Evolutionary conservation across 495 filamentous ascomycete genomes (phyloP), one percentile per base, ranked within the genome.

Genomic region (Aspergillus homomorphus): DNA sequence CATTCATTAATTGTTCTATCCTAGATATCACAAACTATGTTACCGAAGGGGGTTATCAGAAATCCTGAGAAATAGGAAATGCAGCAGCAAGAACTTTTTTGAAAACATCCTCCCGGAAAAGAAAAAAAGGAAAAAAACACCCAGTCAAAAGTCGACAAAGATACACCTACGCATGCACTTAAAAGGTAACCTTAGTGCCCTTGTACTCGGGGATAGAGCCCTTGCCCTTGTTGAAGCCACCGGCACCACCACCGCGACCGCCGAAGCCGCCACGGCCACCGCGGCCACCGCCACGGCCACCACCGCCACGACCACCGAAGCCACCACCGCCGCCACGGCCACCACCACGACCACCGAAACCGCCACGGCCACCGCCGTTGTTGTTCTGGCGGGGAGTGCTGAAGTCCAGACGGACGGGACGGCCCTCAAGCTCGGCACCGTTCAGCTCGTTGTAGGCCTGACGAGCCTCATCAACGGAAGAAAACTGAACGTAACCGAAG

Each of bases 171-270:
- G 45, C 42, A 51, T 53, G 56, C 58, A 59, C 63, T 82, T 88
- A 90, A 72, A 98, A 97, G 62, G 88, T 94, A 73, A 84, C 86
- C 85, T 95, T 96, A 81, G 87, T 88, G 67, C 94, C 94, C 78
- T 90, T 81, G 82, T 92, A 97, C 73, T 91, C 89, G 41, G 88
- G 85, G 63, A 92, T 90, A 57, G 83, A 81, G 54, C 89, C 89
- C 68, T 85, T 82, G 77, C 85, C 89, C 62, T 84, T 86, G 63
- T 82, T 82, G 59, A 71, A 57, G 58, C 64, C 60, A 59, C 67
- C 64, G 48, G 66, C 62, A 66, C 67, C 65, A 52, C 80, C 79
- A 58, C 80, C 81, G 63, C 79, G 70, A 51, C 74, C 73, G 22
- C 82, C 82, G 52, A 84, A 80, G 57, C 81, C 71, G 43, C 84